These are phyloP conservation scores for Diaporthe sp. DNA, from an alignment of 2,329 filamentous ascomycete species.

Conservation along the genomic window DNA sequence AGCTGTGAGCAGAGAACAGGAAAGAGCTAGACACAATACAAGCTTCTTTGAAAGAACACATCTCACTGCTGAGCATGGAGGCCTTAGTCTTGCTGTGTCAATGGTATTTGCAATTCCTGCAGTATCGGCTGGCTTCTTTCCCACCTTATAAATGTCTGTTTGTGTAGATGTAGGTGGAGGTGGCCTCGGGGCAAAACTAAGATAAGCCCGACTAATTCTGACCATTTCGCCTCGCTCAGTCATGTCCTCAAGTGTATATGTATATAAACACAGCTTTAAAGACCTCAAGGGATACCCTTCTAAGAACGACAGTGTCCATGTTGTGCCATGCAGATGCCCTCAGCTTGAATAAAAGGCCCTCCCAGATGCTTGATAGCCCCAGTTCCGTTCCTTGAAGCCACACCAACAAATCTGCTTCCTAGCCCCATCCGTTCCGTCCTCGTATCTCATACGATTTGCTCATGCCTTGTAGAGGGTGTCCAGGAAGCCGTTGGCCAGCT, in stretches of 20 bases:
- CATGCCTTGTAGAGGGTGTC: constrained; percentile 93
- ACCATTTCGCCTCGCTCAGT: not conserved
- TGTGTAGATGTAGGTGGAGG: not conserved
- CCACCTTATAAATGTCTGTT: not conserved
- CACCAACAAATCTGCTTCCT: not conserved
- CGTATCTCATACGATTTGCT: constrained; percentile 35
- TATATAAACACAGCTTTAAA: not conserved
- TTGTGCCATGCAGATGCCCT: constrained; percentile 21
- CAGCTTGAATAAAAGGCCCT: not conserved
- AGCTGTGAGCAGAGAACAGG: not conserved
- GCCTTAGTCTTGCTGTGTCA: not conserved
- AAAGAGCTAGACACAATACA: constrained; percentile 28
- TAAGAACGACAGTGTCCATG: constrained; percentile 27
- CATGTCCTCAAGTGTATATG: not conserved
- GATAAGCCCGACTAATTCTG: not conserved
- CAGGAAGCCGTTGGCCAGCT: constrained; percentile 90
- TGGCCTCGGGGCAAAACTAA: not conserved
- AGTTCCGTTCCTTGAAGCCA: not conserved
- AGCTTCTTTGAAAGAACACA: not conserved
- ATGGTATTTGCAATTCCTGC: not conserved
- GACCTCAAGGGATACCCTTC: not conserved
- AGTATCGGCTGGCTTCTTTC: not conserved
- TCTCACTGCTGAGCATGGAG: no score
- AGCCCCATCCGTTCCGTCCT: not conserved
- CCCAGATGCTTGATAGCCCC: constrained; percentile 1